Base-by-base conservation (phyloP, 2,329 filamentous ascomycete species). In the Rhynchosporium graminicola region DNA sequence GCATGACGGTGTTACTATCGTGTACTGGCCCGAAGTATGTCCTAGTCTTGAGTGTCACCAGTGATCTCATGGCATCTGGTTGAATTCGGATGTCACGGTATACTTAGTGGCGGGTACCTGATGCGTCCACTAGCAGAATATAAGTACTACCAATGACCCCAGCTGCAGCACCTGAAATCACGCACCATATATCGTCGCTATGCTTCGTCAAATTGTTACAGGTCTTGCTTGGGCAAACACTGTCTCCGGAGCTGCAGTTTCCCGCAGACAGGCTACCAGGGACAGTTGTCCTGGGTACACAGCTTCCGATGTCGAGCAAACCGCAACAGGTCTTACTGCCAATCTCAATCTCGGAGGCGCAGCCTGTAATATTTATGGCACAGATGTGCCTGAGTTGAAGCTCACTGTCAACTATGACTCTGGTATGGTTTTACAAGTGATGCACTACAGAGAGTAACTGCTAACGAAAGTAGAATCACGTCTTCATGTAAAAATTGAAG, bases 401-500 rank as follows among this genome's bases (percentile, higher is more conserved):
- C 76, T 89, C 60, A 74, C 79, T 7, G 86, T 88, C 15, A 82
- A 85, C 66, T 87, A 87, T 70, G 81, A 89, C 69, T 83, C 80
- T 47, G 78, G 84, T 87, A 72, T 55, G 63, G 28, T 3, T 3
- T 48, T 12, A 12, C 31, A 15, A 29, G 2, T 12, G 2, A 4
- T 64, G 76, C 80, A 42, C 26, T 52, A 12, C 15, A 20, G 13
- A 7, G 26, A 12, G 10, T 38, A 20, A 10, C 20, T 38, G 7
- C 31, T 52, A 15, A 52, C 8, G 15, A n/a, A 26, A 52, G 10
- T 8, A 52, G 48, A 38, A 38, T 52, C 48, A 8, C 83, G 86
- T 31, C 80, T 89, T 15, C 86, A 88, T 72, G 82, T 89, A 66
- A 80, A 86, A 68, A 87, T 89, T 57, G 81, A 83, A 64, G 86